Evolutionary conservation across 768 basidiomycete genomes (phyloP).

Genomic region (Kwoniella bestiolae): DNA sequence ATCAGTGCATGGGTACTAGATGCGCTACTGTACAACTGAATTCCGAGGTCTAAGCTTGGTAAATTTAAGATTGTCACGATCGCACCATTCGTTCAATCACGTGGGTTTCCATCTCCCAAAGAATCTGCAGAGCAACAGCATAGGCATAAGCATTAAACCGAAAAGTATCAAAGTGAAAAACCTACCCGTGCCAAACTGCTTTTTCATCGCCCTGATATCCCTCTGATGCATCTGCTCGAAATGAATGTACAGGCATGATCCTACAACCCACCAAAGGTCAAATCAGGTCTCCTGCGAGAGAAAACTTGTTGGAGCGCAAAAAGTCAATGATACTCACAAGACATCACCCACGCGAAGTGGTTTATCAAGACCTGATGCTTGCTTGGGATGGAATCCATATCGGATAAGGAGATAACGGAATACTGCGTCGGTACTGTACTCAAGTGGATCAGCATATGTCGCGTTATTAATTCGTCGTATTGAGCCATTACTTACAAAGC

Average conservation of each 20-base stretch:
- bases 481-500: slow-evolving; percentile 27
- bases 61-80: too few species aligned
- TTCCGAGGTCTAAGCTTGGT: too few species aligned
- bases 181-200: slow-evolving; percentile 40
- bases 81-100: not conserved
- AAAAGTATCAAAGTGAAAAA: not conserved
- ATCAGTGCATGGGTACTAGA: too few species aligned
- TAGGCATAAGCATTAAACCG: too few species aligned
- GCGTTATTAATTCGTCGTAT: not conserved
- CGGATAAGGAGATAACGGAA: slow-evolving; percentile 34
- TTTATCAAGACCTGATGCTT: slow-evolving; percentile 13
- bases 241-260: slow-evolving; percentile 37
- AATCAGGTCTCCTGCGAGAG: too few species aligned
- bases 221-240: slow-evolving; percentile 35
- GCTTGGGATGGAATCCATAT: slow-evolving; percentile 31
- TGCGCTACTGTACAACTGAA: too few species aligned
- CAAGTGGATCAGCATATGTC: slow-evolving; percentile 15
- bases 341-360: slow-evolving; percentile 34
- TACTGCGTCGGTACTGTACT: slow-evolving; percentile 35
- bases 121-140: slow-evolving; percentile 4
- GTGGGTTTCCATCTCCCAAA: slow-evolving; percentile 24
- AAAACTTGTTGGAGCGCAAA: not conserved
- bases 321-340: slow-evolving; percentile 25
- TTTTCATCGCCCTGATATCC: slow-evolving; percentile 32
- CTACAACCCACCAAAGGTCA: slow-evolving; percentile 3